Conservation (phyloP, 768 basidiomycete genomes). For the Coprinellus aureogranulatus region DNA sequence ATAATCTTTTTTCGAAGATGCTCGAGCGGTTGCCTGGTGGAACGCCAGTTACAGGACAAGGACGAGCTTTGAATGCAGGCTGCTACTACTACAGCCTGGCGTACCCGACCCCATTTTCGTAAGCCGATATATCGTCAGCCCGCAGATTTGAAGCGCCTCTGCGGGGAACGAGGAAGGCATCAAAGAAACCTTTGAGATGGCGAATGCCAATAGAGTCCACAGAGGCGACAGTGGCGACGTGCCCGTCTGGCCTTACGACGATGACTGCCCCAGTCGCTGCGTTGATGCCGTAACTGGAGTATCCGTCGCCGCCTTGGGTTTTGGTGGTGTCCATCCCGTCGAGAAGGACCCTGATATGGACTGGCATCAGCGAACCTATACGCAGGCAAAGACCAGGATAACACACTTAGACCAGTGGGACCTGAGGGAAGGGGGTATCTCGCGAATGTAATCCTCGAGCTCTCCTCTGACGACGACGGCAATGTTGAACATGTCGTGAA, state of each 20-base stretch:
- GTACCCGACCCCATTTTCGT: too few relatives aligned
- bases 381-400: not conserved
- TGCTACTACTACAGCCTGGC: too few relatives aligned
- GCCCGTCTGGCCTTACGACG: conserved; percentile 64
- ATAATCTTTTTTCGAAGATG: too few relatives aligned
- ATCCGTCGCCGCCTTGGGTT: conserved; percentile 50
- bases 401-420: conserved; percentile 62
- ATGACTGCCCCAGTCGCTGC: conserved; percentile 44
- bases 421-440: conserved; percentile 45
- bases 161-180: conserved; percentile 36
- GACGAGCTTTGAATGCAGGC: too few relatives aligned
- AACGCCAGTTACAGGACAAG: too few relatives aligned
- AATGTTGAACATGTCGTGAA: conserved; percentile 42
- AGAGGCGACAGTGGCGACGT: conserved; percentile 56
- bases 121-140: too few relatives aligned
- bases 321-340: conserved; percentile 53
- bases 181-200: conserved; percentile 47
- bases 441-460: conserved; percentile 35
- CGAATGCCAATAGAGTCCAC: conserved; percentile 33
- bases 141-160: too few relatives aligned
- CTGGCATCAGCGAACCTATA: not conserved
- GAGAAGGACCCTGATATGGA: conserved; percentile 47
- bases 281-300: conserved; percentile 53
- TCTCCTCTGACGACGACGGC: conserved; percentile 36
- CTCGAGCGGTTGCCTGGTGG: too few relatives aligned